phyloP scores from a whole-genome alignment of 345 rosid species.

The Hevea brasiliensis region DNA sequence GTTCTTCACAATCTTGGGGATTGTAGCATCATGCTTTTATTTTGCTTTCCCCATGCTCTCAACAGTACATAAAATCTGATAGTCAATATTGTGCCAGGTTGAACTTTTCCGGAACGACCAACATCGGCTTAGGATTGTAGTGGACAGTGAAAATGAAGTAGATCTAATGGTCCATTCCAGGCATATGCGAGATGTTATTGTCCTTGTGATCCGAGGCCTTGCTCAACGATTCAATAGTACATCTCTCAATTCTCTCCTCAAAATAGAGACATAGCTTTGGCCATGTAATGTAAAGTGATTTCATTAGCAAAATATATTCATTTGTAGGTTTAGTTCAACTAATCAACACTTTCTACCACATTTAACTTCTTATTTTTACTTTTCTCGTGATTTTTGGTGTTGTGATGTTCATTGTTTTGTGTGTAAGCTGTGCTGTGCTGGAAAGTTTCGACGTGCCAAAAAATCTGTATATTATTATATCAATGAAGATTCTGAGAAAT shows the following conservation, averaged over 20 bases:
- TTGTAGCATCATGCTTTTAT: too few relatives aligned
- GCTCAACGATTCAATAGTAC: slow-evolving; percentile 96
- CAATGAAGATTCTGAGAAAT: too few relatives aligned
- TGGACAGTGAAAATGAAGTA: slow-evolving; percentile 79
- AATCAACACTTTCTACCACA: background rate
- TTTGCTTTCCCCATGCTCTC: too few relatives aligned
- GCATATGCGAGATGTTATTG: slow-evolving; percentile 71
- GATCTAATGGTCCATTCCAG: slow-evolving; percentile 82
- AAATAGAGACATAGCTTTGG: slow-evolving; percentile 53
- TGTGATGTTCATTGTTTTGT: background rate
- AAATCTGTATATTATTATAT: too few relatives aligned
- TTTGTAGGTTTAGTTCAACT: slow-evolving; percentile 6
- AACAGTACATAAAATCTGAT: background rate
- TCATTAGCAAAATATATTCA: background rate
- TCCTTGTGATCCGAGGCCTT: slow-evolving; percentile 82
- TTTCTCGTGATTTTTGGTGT: too few relatives aligned
- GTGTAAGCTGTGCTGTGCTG: too few relatives aligned
- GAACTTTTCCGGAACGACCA: slow-evolving; percentile 83
- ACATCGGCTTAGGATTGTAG: slow-evolving; percentile 77
- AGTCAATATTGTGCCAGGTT: slow-evolving; percentile 43
- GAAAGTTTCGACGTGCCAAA: too few relatives aligned
- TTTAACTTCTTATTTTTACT: background rate
- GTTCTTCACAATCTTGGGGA: too few relatives aligned
- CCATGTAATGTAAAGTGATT: slow-evolving; percentile 11
- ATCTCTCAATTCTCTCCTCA: slow-evolving; percentile 90